Evolutionary conservation across 2,329 filamentous ascomycete species (phyloP).

Genomic region (Stylonectria norvegica): DNA sequence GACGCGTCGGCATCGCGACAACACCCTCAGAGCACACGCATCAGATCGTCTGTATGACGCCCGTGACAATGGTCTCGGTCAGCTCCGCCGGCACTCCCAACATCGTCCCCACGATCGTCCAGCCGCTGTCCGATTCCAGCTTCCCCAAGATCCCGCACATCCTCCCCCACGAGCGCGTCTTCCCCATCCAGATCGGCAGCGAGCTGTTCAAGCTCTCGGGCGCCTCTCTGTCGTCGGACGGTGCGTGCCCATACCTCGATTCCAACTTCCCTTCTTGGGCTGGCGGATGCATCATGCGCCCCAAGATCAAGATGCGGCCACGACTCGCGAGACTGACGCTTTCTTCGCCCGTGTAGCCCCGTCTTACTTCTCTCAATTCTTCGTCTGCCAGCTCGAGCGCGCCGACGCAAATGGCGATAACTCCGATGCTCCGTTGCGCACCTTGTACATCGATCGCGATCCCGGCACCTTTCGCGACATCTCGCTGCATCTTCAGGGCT

Average conservation of each 20-base stretch:
- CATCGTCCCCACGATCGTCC: conserved; percentile 20
- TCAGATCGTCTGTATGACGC: conserved; percentile 1
- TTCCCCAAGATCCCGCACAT: conserved; percentile 52
- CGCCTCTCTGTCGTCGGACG: conserved; percentile 69
- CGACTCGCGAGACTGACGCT: no score
- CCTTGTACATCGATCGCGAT: conserved; percentile 93
- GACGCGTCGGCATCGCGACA: no score
- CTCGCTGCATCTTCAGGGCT: conserved; percentile 84
- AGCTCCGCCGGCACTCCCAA: conserved; percentile 27
- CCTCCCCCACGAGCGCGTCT: conserved; percentile 68
- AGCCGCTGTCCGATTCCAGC: conserved; percentile 29
- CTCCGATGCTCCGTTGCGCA: conserved; percentile 55
- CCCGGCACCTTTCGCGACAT: conserved; percentile 87
- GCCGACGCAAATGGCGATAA: conserved; percentile 59
- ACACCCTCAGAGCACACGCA: no score
- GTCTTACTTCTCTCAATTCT: conserved; percentile 95
- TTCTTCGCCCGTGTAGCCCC: conserved; percentile 57
- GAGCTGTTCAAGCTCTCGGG: conserved; percentile 71
- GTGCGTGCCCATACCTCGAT: no score
- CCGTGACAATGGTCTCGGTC: conserved; percentile 26
- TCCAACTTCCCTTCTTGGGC: no score
- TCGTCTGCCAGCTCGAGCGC: conserved; percentile 72
- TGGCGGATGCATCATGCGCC: no score
- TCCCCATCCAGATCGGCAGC: conserved; percentile 70
- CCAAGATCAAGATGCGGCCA: no score